A percentile compares a stretch with the other conserved stretches of the same genome.
Conservation (phyloP, 1,139 yeast species). For the Saccharomyces pastorianus region DNA sequence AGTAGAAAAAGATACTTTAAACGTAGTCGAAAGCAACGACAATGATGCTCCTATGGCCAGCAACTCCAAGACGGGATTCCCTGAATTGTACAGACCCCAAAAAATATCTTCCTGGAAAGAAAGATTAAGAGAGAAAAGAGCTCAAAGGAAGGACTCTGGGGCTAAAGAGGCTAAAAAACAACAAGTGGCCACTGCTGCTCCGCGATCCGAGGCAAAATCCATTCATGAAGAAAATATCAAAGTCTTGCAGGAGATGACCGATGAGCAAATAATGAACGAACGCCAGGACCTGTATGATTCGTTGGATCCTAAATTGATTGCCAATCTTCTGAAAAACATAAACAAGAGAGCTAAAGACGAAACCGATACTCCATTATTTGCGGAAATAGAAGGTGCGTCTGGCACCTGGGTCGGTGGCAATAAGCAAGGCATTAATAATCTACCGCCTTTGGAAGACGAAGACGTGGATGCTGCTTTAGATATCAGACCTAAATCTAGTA, state of each 20-base stretch:
- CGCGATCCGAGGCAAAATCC: conserved; percentile 52
- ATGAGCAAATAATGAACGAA: conserved; percentile 57
- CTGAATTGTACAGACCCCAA: conserved; percentile 33
- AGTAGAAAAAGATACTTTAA: conserved; percentile 51
- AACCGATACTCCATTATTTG: conserved; percentile 28
- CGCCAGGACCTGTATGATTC: conserved; percentile 58
- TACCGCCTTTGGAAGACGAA: conserved; percentile 28
- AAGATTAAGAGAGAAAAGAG: conserved; percentile 3
- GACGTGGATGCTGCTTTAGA: conserved; percentile 34
- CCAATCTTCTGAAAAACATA: conserved; percentile 42
- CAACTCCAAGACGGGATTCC: conserved; percentile 37
- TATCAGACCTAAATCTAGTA: conserved; percentile 8
- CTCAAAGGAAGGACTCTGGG: conserved; percentile 16
- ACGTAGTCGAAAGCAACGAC: conserved; percentile 29
- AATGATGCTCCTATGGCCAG: conserved; percentile 22
- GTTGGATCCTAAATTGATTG: conserved; percentile 62
- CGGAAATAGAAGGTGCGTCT: conserved; percentile 53
- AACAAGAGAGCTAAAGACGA: conserved; percentile 33
- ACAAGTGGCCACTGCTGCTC: conserved; percentile 8
- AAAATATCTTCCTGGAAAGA: conserved; percentile 37
- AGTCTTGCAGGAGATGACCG: conserved; percentile 53
- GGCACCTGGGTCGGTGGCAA: conserved; percentile 69
- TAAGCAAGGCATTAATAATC: conserved; percentile 24
- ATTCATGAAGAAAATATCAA: conserved; percentile 73
- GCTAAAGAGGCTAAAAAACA: not conserved